Conservation (phyloP, 345 rosid genomes). For the Garcia nutans region DNA sequence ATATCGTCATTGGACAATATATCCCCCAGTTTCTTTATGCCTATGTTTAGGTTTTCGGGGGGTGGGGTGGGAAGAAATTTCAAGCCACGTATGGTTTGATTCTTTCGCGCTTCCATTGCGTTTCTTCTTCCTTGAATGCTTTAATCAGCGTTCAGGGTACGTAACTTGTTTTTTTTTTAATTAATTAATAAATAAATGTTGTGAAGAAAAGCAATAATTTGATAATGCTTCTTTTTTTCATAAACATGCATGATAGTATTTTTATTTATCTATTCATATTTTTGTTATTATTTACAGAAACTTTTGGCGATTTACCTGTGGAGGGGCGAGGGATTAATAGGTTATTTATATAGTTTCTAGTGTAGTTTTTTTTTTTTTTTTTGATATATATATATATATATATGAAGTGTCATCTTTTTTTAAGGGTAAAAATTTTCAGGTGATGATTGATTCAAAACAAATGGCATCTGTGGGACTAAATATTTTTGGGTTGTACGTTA, state of each 20-base stretch:
- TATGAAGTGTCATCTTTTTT: too few relatives aligned
- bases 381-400: too few relatives aligned
- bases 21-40: too few relatives aligned
- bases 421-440: conserved; percentile 21
- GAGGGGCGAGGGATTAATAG: conserved; percentile 52
- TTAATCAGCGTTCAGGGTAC: conserved; percentile 64
- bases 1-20: too few relatives aligned
- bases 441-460: conserved; percentile 35
- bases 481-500: conserved; percentile 20
- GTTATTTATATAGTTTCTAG: conserved; percentile 9
- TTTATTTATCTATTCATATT: background rate
- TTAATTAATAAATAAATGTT: too few relatives aligned
- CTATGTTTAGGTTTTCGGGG: too few relatives aligned
- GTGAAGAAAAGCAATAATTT: too few relatives aligned
- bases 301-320: conserved; percentile 45
- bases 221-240: background rate
- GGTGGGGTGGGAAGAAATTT: conserved; percentile 14
- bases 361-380: too few relatives aligned
- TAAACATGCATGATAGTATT: background rate
- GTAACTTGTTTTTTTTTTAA: background rate
- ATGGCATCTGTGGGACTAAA: background rate
- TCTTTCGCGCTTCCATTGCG: conserved; percentile 61
- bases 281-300: conserved; percentile 29
- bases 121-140: conserved; percentile 62
- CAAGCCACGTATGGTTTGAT: conserved; percentile 44